A percentile compares a stretch with the other conserved stretches of the same genome.
Conservation (phyloP, 2,329 filamentous ascomycete genomes). For the Juglanconis oblonga region DNA sequence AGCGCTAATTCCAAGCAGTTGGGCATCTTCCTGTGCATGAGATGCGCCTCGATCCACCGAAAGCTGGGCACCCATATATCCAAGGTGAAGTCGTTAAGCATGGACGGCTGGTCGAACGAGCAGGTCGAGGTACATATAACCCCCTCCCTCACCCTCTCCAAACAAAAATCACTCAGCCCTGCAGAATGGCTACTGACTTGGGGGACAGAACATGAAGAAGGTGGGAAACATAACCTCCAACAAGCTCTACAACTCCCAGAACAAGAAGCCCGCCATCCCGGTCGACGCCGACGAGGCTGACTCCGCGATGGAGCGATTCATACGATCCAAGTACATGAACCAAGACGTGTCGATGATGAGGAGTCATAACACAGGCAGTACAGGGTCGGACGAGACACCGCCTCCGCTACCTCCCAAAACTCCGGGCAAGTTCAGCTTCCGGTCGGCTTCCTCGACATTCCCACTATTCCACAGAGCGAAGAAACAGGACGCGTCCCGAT, state of each 20-base stretch:
- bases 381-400: slow-evolving; percentile 56
- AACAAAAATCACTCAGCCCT: neutral
- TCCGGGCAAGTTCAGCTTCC: slow-evolving; percentile 58
- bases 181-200: neutral
- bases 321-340: slow-evolving; percentile 88
- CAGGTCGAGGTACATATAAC: slow-evolving; percentile 79
- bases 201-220: slow-evolving; percentile 83
- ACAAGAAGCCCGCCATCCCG: slow-evolving; percentile 77
- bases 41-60: slow-evolving; percentile 90
- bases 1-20: slow-evolving; percentile 51
- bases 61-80: slow-evolving; percentile 97
- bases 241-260: slow-evolving; percentile 82
- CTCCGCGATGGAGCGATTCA: slow-evolving; percentile 91
- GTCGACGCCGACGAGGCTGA: slow-evolving; percentile 91
- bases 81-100: slow-evolving; percentile 97
- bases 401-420: slow-evolving; percentile 63
- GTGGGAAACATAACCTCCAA: slow-evolving; percentile 86
- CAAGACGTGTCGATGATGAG: slow-evolving; percentile 34
- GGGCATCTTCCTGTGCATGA: slow-evolving; percentile 96
- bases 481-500: slow-evolving; percentile 42
- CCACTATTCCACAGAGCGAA: slow-evolving; percentile 60
- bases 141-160: neutral
- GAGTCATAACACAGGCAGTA: slow-evolving; percentile 41
- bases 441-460: slow-evolving; percentile 65
- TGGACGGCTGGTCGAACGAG: slow-evolving; percentile 95